Base-by-base conservation (phyloP, 2,329 filamentous ascomycete genomes). In the Fusarium algeriense region DNA sequence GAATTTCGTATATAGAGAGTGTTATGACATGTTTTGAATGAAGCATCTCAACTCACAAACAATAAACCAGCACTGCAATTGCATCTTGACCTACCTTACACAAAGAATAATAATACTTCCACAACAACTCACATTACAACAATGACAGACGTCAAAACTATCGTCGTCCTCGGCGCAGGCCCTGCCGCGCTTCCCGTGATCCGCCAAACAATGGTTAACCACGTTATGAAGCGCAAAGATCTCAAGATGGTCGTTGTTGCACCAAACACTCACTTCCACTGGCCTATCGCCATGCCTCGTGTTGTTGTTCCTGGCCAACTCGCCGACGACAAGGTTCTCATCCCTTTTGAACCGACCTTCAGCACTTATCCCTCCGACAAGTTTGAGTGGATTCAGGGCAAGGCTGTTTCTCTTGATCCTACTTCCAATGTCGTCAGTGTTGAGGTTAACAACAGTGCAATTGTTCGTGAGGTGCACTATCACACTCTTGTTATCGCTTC, bases 401-500 rank as follows among this genome's bases (percentile, higher is more conserved):
- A 80, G 38, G 88, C 88, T 44, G 78, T 81, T 15, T 69, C 74
- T 14, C 75, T 89, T 6, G 83, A 86, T 48, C 77, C 83, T 0
- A 77, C 77, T 5, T 67, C 67, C 48, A 86, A 85, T 67, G 79
- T 76, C 1, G 83, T 89, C 28, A 77, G 75, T 3, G 80, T 88
- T 17, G 69, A 78, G 26, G 76, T 80, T 35, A 79, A 78, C 46
- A 80, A 76, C 7, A 80, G 79, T 10, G 53, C 70, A 13, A 75
- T 65, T 8, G 71, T 73, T n/a, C 78, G 80, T 9, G 77, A 78
- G 14, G 74, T 88, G 59, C 64, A 66, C 23, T 90, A 90, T 73
- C 83, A 88, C 69, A 83, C 83, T 26, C 80, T 90, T 15, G 75
- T 90, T 65, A 78, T 90, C 45, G 87, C 87, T 13, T 90, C 88